Base-by-base conservation (phyloP, 2,329 filamentous ascomycete species). In the Alternaria ethzedia region DNA sequence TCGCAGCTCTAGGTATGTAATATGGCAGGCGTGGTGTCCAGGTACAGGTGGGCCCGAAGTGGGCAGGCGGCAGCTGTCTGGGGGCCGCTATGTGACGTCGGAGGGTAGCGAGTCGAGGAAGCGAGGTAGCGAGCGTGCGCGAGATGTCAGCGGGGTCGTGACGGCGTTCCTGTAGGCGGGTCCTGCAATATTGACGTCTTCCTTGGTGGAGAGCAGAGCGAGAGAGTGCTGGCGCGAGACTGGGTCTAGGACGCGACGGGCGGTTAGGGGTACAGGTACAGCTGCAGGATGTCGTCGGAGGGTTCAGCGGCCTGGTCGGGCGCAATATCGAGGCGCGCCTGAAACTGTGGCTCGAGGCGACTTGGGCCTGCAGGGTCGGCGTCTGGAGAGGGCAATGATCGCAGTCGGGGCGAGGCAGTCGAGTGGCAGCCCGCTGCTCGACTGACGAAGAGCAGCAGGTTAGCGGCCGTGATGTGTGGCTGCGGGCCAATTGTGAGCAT, bases 291-390 rank as follows among this genome's bases (percentile, higher is more conserved):
- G 36, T 54, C 52, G 52, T 28, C 30, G 52, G 49, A 20, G 17
- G 47, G 47, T 30, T 51, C 51, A 54, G 49, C 52, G 36, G 64
- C 60, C 56, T 59, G 57, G 51, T 47, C 45, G 41, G 51, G 54
- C 44, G 59, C 60, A 65, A 54, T 46, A 36, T 51, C 59, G 12
- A 26, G 23, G 57, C 36, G 61, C 67, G 66, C 66, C 63, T 65
- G 71, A 64, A 60, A 36, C 55, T 66, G 66, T 67, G 64, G 68
- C 68, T 70, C 70, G 58, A 61, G 56, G 57, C 69, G 70, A 70
- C 66, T 71, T 63, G 67, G 65, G 64, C 68, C 70, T 75, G 70
- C 73, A 75, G 71, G 72, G 66, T 70, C 64, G 59, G 57, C 59
- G 57, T 66, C 70, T 72, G 66, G 61, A 44, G 61, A 63, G 57